A percentile compares a stretch with the other conserved stretches of the same genome.
phyloP scores from a whole-genome alignment of 495 filamentous ascomycete species.

The Antarctomyces pellizariae region DNA sequence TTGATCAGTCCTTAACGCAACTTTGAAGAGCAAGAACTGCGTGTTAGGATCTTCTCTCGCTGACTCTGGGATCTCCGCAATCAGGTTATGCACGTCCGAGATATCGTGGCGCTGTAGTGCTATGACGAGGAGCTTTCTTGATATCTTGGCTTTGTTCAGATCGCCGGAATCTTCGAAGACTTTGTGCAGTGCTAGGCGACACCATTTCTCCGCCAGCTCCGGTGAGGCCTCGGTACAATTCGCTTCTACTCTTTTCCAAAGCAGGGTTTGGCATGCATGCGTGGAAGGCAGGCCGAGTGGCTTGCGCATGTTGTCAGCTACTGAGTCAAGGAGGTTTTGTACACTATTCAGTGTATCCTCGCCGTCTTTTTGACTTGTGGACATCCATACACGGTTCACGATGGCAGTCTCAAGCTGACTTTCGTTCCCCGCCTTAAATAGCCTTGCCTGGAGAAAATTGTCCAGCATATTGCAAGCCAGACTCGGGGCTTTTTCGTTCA shows the following conservation, averaged over 20 bases:
- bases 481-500: constrained; percentile 27
- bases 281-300: constrained; percentile 30
- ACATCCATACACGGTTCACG: constrained; percentile 36
- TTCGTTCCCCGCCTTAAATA: constrained; percentile 18
- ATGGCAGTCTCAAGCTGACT: constrained; percentile 41
- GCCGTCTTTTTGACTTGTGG: constrained; percentile 16
- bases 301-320: constrained; percentile 15
- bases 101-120: constrained; percentile 30
- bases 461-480: constrained; percentile 31
- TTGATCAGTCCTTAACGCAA: constrained; percentile 37
- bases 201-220: constrained; percentile 42
- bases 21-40: constrained; percentile 50
- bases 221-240: constrained; percentile 27
- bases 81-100: constrained; percentile 26
- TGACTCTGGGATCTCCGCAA: constrained; percentile 33
- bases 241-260: constrained; percentile 54
- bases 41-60: constrained; percentile 35
- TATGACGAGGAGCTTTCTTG: constrained; percentile 51
- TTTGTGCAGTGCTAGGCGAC: constrained; percentile 36
- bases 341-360: constrained; percentile 13
- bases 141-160: constrained; percentile 39
- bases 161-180: constrained; percentile 39
- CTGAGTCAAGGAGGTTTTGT: constrained; percentile 16
- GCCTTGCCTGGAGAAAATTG: constrained; percentile 27
- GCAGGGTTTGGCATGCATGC: constrained; percentile 44